Conservation (phyloP, 1,284 basidiomycete genomes). For the Wallemia mellicola region DNA sequence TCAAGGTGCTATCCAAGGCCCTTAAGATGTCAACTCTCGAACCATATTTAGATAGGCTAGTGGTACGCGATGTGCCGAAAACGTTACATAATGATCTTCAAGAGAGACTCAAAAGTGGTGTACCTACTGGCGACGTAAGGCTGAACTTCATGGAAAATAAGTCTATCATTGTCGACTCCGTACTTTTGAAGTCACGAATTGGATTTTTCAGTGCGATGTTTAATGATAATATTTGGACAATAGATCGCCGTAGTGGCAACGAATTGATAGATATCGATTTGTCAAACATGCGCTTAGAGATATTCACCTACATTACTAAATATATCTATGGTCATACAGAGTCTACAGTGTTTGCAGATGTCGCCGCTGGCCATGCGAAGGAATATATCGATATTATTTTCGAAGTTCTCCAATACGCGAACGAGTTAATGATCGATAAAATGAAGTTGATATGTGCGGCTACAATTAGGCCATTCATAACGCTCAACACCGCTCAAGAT, state of each 20-base stretch:
- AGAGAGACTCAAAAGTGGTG: background rate
- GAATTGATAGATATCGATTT: background rate
- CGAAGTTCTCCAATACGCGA: background rate
- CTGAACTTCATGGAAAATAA: background rate
- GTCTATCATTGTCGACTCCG: background rate
- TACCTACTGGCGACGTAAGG: background rate
- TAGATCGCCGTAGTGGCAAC: background rate
- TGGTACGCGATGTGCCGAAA: background rate
- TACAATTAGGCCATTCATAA: background rate
- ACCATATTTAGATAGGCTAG: background rate
- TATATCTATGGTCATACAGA: background rate
- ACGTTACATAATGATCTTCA: background rate
- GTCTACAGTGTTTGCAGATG: background rate
- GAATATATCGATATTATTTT: background rate
- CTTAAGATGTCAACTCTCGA: background rate
- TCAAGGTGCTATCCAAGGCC: background rate
- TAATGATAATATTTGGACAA: background rate
- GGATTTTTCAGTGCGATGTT: background rate
- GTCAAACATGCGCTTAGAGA: background rate
- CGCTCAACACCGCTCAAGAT: background rate
- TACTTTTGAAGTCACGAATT: background rate
- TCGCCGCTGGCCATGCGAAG: background rate
- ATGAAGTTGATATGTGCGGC: background rate
- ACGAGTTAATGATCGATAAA: background rate
- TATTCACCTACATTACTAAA: background rate